Conservation (phyloP, 2,329 filamentous ascomycete genomes). For the Zymoseptoria brevis region DNA sequence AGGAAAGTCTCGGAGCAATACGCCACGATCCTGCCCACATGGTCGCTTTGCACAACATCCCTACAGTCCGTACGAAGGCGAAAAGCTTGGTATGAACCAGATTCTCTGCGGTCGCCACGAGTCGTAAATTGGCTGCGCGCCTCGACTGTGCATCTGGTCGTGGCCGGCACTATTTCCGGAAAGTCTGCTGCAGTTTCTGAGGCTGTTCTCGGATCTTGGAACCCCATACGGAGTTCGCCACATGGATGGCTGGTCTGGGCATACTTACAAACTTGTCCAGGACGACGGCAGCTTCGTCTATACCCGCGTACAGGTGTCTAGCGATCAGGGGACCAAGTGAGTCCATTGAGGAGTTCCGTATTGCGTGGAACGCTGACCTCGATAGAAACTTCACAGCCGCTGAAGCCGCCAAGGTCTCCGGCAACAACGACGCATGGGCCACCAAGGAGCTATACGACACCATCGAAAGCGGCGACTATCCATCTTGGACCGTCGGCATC, state of each 20-base stretch:
- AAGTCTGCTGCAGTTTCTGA: constrained; percentile 44
- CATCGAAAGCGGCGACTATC: constrained; percentile 36
- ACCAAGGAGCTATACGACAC: constrained; percentile 41
- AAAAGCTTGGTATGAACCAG: background rate
- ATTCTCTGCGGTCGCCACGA: background rate
- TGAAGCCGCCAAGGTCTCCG: constrained; percentile 39
- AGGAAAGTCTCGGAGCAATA: no score
- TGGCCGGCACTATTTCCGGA: constrained; percentile 41
- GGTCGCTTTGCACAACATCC: background rate
- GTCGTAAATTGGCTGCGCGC: background rate
- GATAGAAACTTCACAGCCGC: constrained; percentile 35
- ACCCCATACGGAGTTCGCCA: constrained; percentile 39
- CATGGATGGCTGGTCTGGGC: constrained; percentile 14
- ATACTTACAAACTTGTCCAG: constrained; percentile 33
- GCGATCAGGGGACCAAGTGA: constrained; percentile 42
- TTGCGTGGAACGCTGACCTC: background rate
- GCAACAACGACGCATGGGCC: constrained; percentile 45
- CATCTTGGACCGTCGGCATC: constrained; percentile 39
- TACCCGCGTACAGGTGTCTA: constrained; percentile 15
- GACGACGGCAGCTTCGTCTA: constrained; percentile 43
- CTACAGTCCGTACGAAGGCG: background rate
- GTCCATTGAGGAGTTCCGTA: constrained; percentile 23
- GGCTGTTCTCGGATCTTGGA: constrained; percentile 45
- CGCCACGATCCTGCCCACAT: no score
- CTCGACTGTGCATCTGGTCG: constrained; percentile 24